Percentiles rank a stretch among this genome's conserved stretches.
Evolutionary conservation across 257 asterid genomes (phyloP).

Genomic region (Eustoma russellianum): DNA sequence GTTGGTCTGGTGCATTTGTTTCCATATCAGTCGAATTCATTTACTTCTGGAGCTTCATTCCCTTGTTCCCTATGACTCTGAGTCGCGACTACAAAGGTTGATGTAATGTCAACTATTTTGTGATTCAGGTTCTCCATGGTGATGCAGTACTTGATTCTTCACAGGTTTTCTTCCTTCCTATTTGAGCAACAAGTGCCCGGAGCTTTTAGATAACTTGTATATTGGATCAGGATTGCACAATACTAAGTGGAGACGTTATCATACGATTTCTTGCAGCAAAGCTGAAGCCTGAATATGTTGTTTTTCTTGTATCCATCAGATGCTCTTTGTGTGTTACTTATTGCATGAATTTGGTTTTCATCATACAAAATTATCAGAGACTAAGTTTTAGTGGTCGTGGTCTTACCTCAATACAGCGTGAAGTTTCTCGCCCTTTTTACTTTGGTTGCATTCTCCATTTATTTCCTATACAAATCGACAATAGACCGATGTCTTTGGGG

Average conservation of each 20-base stretch:
- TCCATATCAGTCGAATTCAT: too few species aligned
- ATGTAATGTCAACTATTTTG: slow-evolving; percentile 11
- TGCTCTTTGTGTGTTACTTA: neutral
- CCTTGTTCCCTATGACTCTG: neutral
- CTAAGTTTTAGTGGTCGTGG: too few species aligned
- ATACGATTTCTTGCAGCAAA: slow-evolving; percentile 74
- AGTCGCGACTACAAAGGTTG: neutral
- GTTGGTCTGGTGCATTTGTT: too few species aligned
- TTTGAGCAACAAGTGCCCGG: slow-evolving; percentile 8
- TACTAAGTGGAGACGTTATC: slow-evolving; percentile 93
- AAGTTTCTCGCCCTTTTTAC: neutral
- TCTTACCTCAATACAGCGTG: too few species aligned
- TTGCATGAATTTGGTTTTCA: neutral
- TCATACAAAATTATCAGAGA: too few species aligned
- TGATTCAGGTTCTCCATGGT: slow-evolving; percentile 80
- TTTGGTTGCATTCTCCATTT: neutral
- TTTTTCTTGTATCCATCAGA: slow-evolving; percentile 82
- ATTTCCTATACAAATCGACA: slow-evolving; percentile 34
- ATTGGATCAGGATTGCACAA: slow-evolving; percentile 71
- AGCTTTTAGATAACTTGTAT: slow-evolving; percentile 7
- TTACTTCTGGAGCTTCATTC: neutral
- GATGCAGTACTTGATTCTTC: slow-evolving; percentile 89
- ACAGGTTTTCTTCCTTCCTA: slow-evolving; percentile 48
- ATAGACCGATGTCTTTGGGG: slow-evolving; percentile 89
- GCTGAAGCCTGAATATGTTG: slow-evolving; percentile 67